Evolutionary conservation across 345 rosid genomes (phyloP).

Genomic region (Excoecaria agallocha): DNA sequence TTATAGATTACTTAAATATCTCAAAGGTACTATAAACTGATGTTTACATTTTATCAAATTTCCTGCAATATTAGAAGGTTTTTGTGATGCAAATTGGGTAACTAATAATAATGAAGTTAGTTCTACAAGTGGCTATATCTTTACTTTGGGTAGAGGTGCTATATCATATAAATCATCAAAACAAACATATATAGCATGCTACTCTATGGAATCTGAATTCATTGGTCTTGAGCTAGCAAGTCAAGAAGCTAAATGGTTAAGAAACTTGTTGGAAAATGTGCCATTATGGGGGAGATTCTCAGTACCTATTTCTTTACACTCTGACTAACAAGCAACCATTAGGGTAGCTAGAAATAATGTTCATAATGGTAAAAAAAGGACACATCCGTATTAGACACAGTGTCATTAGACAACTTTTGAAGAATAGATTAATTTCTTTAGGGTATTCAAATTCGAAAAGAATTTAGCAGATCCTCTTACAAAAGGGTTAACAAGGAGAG

Average conservation of each 20-base stretch:
- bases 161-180: not conserved
- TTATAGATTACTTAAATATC: not conserved
- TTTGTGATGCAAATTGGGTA: constrained; percentile 1
- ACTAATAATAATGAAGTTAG: not conserved
- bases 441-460: not conserved
- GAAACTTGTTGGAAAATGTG: not conserved
- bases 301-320: not conserved
- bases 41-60: not conserved
- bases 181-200: not conserved
- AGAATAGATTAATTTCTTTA: not conserved
- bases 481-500: too few species aligned
- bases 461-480: too few species aligned
- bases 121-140: not conserved
- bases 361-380: too few species aligned
- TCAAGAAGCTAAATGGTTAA: not conserved
- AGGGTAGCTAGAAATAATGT: not conserved
- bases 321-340: not conserved
- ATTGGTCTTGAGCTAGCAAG: not conserved
- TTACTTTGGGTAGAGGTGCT: not conserved
- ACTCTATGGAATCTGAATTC: not conserved
- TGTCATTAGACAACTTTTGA: too few species aligned
- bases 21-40: not conserved
- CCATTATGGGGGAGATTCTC: not conserved
- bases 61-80: not conserved
- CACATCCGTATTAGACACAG: not conserved